These are phyloP conservation scores for Boletus tomentosulus DNA, from an alignment of 768 basidiomycete species.

Conservation along the genomic window DNA sequence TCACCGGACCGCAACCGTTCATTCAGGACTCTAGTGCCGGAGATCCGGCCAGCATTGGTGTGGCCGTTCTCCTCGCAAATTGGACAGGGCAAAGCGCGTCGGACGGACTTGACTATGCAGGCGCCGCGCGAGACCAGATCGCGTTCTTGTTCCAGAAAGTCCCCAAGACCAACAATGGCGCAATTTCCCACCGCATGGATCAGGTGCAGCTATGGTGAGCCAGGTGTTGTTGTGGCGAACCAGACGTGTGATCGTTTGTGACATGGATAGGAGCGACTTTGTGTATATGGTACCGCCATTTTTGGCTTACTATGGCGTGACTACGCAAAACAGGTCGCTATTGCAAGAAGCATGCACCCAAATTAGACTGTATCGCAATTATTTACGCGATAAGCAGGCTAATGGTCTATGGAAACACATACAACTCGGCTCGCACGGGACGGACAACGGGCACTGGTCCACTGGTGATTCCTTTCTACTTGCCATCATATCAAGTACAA, in stretches of 20 bases:
- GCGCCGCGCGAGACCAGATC: slow-evolving; percentile 64
- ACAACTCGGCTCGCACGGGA: slow-evolving; percentile 46
- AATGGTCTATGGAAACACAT: slow-evolving; percentile 76
- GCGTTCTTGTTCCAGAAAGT: slow-evolving; percentile 53
- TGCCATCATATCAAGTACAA: background rate
- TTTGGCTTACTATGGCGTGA: slow-evolving; percentile 76
- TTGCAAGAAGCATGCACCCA: slow-evolving; percentile 67
- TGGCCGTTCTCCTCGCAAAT: slow-evolving; percentile 61
- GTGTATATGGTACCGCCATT: slow-evolving; percentile 88
- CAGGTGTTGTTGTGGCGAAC: background rate
- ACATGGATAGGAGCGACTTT: slow-evolving; percentile 59
- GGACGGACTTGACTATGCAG: slow-evolving; percentile 52
- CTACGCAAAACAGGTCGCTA: slow-evolving; percentile 53
- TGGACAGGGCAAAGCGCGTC: slow-evolving; percentile 39
- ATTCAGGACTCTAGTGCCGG: slow-evolving; percentile 57
- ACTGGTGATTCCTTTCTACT: slow-evolving; percentile 46
- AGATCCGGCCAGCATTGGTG: slow-evolving; percentile 78
- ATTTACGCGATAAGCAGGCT: slow-evolving; percentile 50
- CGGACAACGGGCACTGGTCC: slow-evolving; percentile 74
- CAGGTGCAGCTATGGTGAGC: slow-evolving; percentile 69
- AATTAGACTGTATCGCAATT: slow-evolving; percentile 63
- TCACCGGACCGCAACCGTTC: slow-evolving; percentile 54
- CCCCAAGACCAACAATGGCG: slow-evolving; percentile 67
- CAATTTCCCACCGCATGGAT: slow-evolving; percentile 70
- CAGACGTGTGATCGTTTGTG: background rate